phyloP scores from a whole-genome alignment of 371 early-diverging fungal species.

The Edhazardia aedis region DNA sequence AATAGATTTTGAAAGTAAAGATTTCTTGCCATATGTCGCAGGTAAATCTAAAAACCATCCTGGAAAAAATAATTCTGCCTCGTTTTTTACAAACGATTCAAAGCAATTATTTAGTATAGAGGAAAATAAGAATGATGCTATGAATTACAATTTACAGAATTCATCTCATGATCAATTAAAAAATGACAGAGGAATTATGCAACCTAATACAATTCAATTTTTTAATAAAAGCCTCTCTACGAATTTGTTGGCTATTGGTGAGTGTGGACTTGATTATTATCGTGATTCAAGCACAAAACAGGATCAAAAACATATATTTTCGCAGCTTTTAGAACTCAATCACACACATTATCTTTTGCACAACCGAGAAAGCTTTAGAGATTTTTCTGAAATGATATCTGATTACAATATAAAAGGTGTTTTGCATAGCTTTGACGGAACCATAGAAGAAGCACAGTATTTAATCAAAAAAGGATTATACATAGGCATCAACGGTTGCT shows the following conservation, averaged over 20 bases:
- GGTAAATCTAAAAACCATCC: too few species aligned
- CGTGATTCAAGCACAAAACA: conserved; percentile 43
- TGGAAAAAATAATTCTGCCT: neutral
- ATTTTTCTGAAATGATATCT: conserved; percentile 45
- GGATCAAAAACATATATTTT: conserved; percentile 47
- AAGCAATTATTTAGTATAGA: too few species aligned
- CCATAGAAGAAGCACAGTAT: conserved; percentile 53
- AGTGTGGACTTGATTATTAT: conserved; percentile 51
- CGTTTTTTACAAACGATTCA: too few species aligned
- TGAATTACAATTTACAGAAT: too few species aligned
- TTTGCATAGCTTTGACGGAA: conserved; percentile 74
- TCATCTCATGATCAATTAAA: too few species aligned
- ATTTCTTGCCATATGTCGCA: too few species aligned
- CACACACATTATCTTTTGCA: conserved; percentile 47
- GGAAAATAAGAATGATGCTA: too few species aligned
- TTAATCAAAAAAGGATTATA: conserved; percentile 57
- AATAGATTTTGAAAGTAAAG: too few species aligned
- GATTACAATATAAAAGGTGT: conserved; percentile 51
- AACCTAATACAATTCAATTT: too few species aligned
- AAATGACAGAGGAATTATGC: too few species aligned
- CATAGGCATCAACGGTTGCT: conserved; percentile 87
- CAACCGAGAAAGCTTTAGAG: conserved; percentile 44
- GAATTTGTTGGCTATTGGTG: conserved; percentile 48
- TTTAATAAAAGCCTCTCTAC: too few species aligned
- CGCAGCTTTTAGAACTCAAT: conserved; percentile 40